Base-by-base conservation (phyloP, 1,284 basidiomycete species). In the Volvariella surrecta region DNA sequence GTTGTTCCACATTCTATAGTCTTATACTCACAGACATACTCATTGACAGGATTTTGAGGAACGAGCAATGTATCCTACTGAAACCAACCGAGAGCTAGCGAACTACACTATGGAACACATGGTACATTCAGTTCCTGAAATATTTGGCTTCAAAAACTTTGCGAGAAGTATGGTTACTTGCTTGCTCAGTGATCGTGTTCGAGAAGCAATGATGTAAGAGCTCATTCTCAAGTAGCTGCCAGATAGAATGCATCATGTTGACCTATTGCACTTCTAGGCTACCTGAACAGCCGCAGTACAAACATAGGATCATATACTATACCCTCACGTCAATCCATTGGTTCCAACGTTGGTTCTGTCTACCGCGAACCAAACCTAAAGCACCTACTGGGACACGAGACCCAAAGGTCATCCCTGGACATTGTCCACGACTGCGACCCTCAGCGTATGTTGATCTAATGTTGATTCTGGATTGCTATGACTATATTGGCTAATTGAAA, bases 161-260 rank as follows among this genome's bases (percentile, higher is more conserved):
- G 53, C 52, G 2, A 49, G 58, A 31, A 52, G 56, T 10, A 39
- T 68, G 11, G 47, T 57, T 0, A 50, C 62, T 13, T 59, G 60
- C 31, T 39, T 70, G 13, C 45, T 72, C 20, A 64, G 68, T 3
- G 67, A 70, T 4, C 52, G 54, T 8, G 62, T 67, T 1, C 58
- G 69, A 7, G 54, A 56, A 7, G 66, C 67, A 1, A 71, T 73
- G 69, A 64, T 68, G 70, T 71, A n/a, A n/a, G n/a, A n/a, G n/a
- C n/a, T n/a, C n/a, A n/a, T n/a, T n/a, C n/a, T 45, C 21, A 60
- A 62, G 3, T 42, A 18, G 19, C 30, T 15, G n/a, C n/a, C n/a
- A n/a, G n/a, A n/a, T n/a, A n/a, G n/a, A n/a, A n/a, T n/a, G n/a
- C n/a, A n/a, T n/a, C n/a, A n/a, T n/a, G 16, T 11, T 28, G 15